phyloP scores from a whole-genome alignment of 257 asterid species.

The Nicotiana noctiflora region DNA sequence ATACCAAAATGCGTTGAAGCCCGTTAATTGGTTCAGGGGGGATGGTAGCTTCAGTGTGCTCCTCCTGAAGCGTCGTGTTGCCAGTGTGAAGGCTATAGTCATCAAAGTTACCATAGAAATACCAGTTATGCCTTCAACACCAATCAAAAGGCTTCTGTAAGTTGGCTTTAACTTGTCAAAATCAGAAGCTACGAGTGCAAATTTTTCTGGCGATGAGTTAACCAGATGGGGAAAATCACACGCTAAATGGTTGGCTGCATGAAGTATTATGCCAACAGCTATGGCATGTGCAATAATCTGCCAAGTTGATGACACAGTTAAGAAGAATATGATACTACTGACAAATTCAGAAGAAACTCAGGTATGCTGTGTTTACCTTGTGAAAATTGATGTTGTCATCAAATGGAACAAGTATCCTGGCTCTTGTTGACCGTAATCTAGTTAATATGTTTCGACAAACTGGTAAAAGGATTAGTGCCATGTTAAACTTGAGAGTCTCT shows the following conservation, averaged over 20 bases:
- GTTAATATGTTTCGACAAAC: slow-evolving; percentile 79
- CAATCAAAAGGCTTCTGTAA: slow-evolving; percentile 35
- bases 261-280: slow-evolving; percentile 49
- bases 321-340: background rate
- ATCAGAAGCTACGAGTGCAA: slow-evolving; percentile 54
- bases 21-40: slow-evolving; percentile 59
- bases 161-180: slow-evolving; percentile 51
- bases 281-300: slow-evolving; percentile 66
- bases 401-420: slow-evolving; percentile 59
- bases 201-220: slow-evolving; percentile 51
- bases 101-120: slow-evolving; percentile 58
- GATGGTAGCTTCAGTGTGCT: slow-evolving; percentile 54
- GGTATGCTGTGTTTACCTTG: slow-evolving; percentile 28
- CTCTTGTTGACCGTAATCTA: slow-evolving; percentile 62
- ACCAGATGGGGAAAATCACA: slow-evolving; percentile 71
- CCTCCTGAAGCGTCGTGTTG: slow-evolving; percentile 56
- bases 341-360: background rate
- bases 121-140: slow-evolving; percentile 58
- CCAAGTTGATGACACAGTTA: background rate
- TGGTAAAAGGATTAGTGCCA: slow-evolving; percentile 82
- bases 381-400: slow-evolving; percentile 87
- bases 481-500: slow-evolving; percentile 82
- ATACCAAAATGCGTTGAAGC: slow-evolving; percentile 94
- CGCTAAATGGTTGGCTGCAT: slow-evolving; percentile 62
- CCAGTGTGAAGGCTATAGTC: slow-evolving; percentile 58